Percentiles rank a stretch among this genome's conserved stretches.
Conservation (phyloP, 2,329 filamentous ascomycete species). For the Aureobasidium musti region DNA sequence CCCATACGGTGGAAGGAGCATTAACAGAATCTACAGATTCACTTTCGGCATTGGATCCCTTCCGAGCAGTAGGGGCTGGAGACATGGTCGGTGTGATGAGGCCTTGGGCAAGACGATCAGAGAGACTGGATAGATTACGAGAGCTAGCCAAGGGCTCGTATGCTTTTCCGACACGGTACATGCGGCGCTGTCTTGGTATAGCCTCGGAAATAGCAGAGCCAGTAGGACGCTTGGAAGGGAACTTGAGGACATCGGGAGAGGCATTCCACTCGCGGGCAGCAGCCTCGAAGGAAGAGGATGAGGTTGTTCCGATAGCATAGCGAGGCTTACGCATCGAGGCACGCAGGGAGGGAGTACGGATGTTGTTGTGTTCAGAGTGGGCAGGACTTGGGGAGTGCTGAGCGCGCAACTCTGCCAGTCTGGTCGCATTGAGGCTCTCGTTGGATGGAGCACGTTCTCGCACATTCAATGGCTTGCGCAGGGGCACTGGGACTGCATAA, state of each 20-base stretch:
- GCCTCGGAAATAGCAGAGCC: conserved; percentile 6
- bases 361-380: conserved; percentile 1
- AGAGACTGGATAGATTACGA: conserved; percentile 18
- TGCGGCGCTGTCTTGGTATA: conserved; percentile 17
- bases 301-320: conserved; percentile 21
- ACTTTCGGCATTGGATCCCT: conserved; percentile 55
- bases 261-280: conserved; percentile 26
- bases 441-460: conserved; percentile 13
- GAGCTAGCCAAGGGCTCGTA: conserved; percentile 9
- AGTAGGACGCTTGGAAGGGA: conserved; percentile 9
- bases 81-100: conserved; percentile 24
- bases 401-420: conserved; percentile 52
- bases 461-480: conserved; percentile 31
- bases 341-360: conserved; percentile 23
- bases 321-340: conserved; percentile 25
- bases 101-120: conserved; percentile 18
- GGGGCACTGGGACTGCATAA: conserved; percentile 9
- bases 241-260: conserved; percentile 22
- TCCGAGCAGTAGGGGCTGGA: conserved; percentile 43
- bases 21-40: conserved; percentile 87
- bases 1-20: conserved; percentile 93
- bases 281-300: conserved; percentile 25
- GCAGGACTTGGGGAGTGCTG: conserved; percentile 23
- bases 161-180: conserved; percentile 25
- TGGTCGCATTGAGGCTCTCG: conserved; percentile 53